Evolutionary conservation across 2,329 filamentous ascomycete species (phyloP), one percentile per base, ranked within the genome.

Genomic region (Trichoderma cornu-damae): DNA sequence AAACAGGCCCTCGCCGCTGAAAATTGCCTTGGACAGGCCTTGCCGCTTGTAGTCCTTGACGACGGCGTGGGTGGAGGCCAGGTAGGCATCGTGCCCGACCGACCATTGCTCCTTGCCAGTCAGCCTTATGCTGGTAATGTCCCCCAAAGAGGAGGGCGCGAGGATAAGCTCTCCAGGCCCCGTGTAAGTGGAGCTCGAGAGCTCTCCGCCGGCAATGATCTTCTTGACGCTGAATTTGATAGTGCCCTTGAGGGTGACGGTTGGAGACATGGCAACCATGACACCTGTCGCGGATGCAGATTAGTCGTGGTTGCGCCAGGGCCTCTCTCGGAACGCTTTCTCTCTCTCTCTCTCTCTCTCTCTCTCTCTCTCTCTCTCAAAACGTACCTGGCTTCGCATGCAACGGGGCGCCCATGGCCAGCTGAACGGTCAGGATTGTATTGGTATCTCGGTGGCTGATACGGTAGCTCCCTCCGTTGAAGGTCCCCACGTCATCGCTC

Each of bases 251-350:
- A 97, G 82, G 0, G 88, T 92, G 54, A 99, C 81, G 7, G 88
- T 88, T 2, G 90, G 87, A 2, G 89, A 91, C 94, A 97, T 99
- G 68, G 90, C 89, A 65, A 99, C 90, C 91, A 99, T 94, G 57
- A 85, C 82, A 12, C 92, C 90, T 84, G 37, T 32, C 11, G 18
- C n/a, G 20, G 37, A n/a, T 32, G 40, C 12, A n/a, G 32, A 7
- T 30, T 18, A 18, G 5, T 38, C 22, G 7, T 5, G 9, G 22
- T n/a, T n/a, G n/a, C n/a, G 3, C 6, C 18, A 11, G 4, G 4
- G 7, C 6, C 18, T 4, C 14, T 18, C 4, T 1, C n/a, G 1
- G 1, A n/a, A 18, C 3, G 18, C 4, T 9, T 9, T 12, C 38
- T 14, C 37, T n/a, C n/a, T n/a, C n/a, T n/a, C n/a, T n/a, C n/a